Percentiles rank a stretch among this genome's conserved stretches.
These are phyloP conservation scores for Suillus bovinus DNA, from an alignment of 768 basidiomycete genomes.

Conservation along the genomic window DNA sequence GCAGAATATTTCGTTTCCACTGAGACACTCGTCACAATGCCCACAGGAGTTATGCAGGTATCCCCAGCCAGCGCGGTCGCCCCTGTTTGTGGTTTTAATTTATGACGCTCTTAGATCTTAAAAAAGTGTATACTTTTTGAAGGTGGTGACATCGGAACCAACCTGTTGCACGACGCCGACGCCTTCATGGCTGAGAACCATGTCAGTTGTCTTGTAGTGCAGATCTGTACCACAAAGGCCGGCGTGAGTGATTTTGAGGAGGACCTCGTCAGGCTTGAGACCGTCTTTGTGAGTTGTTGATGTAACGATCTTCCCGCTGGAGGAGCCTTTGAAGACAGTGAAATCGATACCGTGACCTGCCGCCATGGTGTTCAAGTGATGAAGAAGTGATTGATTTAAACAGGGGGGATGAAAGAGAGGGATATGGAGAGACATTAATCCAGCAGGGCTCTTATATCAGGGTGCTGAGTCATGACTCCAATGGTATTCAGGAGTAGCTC, in stretches of 20 bases:
- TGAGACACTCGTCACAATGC: constrained; percentile 34
- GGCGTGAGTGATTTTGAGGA: constrained; percentile 34
- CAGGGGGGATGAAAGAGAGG: background rate
- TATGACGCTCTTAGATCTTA: constrained; percentile 1
- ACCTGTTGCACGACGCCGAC: constrained; percentile 34
- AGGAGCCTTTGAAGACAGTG: constrained; percentile 33
- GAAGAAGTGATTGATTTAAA: background rate
- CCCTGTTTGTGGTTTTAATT: constrained; percentile 19
- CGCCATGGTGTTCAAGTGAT: constrained; percentile 9
- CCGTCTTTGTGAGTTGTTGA: constrained; percentile 12
- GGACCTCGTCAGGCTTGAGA: constrained; percentile 30
- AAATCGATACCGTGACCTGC: constrained; percentile 17
- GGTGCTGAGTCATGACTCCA: background rate
- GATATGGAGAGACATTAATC: background rate
- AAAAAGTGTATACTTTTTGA: constrained; percentile 33
- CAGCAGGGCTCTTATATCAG: background rate
- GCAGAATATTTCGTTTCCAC: constrained; percentile 34
- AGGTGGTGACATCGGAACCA: constrained; percentile 31
- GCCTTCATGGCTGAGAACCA: constrained; percentile 43
- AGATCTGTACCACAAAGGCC: constrained; percentile 19
- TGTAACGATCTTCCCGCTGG: constrained; percentile 20
- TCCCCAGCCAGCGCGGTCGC: constrained; percentile 39
- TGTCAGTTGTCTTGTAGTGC: constrained; percentile 32
- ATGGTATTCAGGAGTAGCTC: background rate
- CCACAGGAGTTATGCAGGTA: constrained; percentile 34